Evolutionary conservation across 1,284 basidiomycete genomes (phyloP), one percentile per base, ranked within the genome.

Genomic region (Cystobasidium slooffiae): DNA sequence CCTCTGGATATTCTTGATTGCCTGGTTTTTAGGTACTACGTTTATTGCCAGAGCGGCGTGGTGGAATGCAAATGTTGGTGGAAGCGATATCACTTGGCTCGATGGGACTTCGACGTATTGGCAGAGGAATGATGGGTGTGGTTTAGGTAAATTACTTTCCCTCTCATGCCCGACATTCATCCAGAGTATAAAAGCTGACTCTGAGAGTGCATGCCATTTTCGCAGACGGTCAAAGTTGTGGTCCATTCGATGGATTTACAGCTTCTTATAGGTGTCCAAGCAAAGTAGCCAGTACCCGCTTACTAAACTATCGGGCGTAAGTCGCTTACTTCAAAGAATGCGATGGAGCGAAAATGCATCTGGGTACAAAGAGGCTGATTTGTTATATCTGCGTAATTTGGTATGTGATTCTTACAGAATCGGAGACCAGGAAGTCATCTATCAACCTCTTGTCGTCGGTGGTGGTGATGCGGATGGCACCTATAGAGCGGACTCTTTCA

Each of bases 181-280:
- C 12, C 14, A 12, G 46, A 12, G 6, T 49, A 49, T 14, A 49
- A 20, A 20, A 56, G 3, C 53, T 56, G 53, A 12, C 20, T 49
- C n/a, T 3, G 37, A 18, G 6, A 18, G 1, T 59, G 3, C 22
- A 53, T 55, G 10, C 4, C 31, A 10, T 1, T 4, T 44, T 37
- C 41, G n/a, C 18, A 41, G 83, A 94, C 78, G 93, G 92, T 0
- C 77, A 83, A 24, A 78, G 80, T 1, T 94, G 93, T 81, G 84
- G 81, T 18, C 91, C 91, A 0, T 92, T 92, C 81, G 83, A 85
- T 55, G 85, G 88, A 75, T 81, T 85, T 3, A 85, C 86, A 0
- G 87, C 90, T 78, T 86, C 90, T 73, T 92, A 94, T 79, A 88
- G 92, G 10, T 96, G 93, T 81, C 93, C 92, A 1, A 88, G 91